These are phyloP conservation scores for Podospora didyma DNA, from an alignment of 495 filamentous ascomycete genomes.

Conservation along the genomic window DNA sequence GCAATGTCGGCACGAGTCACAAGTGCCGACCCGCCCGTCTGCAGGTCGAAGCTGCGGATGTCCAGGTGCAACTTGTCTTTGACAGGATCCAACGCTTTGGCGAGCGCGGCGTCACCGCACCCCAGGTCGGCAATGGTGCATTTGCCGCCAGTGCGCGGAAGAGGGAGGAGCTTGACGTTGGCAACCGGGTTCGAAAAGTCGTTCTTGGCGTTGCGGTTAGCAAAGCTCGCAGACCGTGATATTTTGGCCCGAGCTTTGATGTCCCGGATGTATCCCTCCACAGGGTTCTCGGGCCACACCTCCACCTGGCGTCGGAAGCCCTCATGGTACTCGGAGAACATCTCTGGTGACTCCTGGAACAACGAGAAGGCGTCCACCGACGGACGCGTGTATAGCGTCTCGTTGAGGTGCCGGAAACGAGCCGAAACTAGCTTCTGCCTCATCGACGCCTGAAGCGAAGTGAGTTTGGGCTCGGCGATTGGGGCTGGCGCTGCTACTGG, in stretches of 20 bases:
- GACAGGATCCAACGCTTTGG: slow-evolving; percentile 60
- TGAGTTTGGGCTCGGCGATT: slow-evolving; percentile 54
- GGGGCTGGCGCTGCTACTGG: slow-evolving; percentile 19
- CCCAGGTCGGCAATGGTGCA: slow-evolving; percentile 77
- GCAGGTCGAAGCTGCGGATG: slow-evolving; percentile 49
- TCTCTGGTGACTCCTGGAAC: slow-evolving; percentile 76
- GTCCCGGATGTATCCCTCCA: slow-evolving; percentile 70
- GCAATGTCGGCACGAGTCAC: slow-evolving; percentile 88
- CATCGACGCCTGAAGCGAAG: slow-evolving; percentile 90
- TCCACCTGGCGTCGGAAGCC: slow-evolving; percentile 93
- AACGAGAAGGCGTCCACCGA: slow-evolving; percentile 73
- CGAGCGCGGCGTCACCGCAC: slow-evolving; percentile 62
- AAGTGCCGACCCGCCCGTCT: slow-evolving; percentile 55
- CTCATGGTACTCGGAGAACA: slow-evolving; percentile 91
- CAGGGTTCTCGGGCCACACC: slow-evolving; percentile 93
- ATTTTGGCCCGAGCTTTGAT: slow-evolving; percentile 54
- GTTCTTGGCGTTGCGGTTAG: slow-evolving; percentile 7
- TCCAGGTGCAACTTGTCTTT: slow-evolving; percentile 37
- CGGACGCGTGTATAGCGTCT: slow-evolving; percentile 89
- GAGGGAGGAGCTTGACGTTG: slow-evolving; percentile 20
- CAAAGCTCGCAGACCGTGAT: neutral
- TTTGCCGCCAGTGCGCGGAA: slow-evolving; percentile 36
- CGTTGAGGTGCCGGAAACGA: slow-evolving; percentile 95
- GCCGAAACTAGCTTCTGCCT: slow-evolving; percentile 86
- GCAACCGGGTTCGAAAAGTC: slow-evolving; percentile 16